Evolutionary conservation across 148 eudicot species (phyloP), one percentile per base, ranked within the genome.

Genomic region (Chenopodium quinoa): DNA sequence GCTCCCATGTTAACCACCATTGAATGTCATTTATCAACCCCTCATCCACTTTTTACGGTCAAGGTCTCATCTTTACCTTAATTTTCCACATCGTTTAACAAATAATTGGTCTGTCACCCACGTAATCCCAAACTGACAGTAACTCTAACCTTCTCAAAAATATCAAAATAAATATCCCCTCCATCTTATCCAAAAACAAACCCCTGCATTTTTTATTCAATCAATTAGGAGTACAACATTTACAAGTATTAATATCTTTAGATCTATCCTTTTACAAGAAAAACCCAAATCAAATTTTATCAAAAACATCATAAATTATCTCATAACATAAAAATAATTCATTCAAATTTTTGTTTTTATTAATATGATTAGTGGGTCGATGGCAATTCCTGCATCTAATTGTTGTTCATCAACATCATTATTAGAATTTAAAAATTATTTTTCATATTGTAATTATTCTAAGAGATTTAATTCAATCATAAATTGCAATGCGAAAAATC

Each of bases 351-450:
- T 6, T 40, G 44, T 37, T 37, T 40, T 5, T 40, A 17, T 2
- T 52, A 52, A 80, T 27, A 90, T 52, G 89, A 82, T 87, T 82
- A 64, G 81, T 4, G 82, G 83, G 50, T 54, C 81, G 22, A 66
- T 82, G 0, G 76, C 84, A 54, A 67, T 85, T 23, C 32, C 79
- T 6, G 75, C 78, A 34, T 60, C 85, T 75, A 2, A 73, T 67
- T 68, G 46, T 52, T 71, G 75, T 48, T 81, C 83, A 34, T 62
- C 77, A 6, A 62, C 76, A 52, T 17, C 78, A 50, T 64, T 86
- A 11, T 32, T 79, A 1, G 88, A 85, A 23, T 62, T 78, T 3
- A 75, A 8, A 63, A 80, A 83, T 73, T 74, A 11, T 68, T 46
- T 65, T 31, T 56, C 72, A 47, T 79, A 85, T 11, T 70, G 77